Base-by-base conservation (phyloP, 2,329 filamentous ascomycete species). In the Phialophora verrucosa region DNA sequence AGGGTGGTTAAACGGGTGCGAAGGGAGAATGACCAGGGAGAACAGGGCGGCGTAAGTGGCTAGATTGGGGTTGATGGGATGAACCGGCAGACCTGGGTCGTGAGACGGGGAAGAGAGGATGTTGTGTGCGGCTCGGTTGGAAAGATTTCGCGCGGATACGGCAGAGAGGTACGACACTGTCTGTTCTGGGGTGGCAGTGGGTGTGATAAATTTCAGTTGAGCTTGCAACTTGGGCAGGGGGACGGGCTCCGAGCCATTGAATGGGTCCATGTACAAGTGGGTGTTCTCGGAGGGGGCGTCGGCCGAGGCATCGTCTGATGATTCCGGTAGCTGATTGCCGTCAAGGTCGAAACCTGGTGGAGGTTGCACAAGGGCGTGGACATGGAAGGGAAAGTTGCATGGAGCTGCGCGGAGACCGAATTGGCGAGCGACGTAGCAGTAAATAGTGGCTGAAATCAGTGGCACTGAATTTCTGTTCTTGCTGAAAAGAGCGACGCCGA, bases 371-470 rank as follows among this genome's bases (percentile, higher is more conserved):
- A 96, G 88, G 20, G 88, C 91, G 75, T 96, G 90, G 14, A 97
- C 91, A 75, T 97, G 93, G 70, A 88, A 91, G 3, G 94, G 92
- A 73, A 94, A 91, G 51, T 90, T 89, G 72, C 91, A 94, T 62
- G 91, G 92, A 38, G 88, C 87, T 0, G 93, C 92, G 71, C 90
- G 85, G 55, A 99, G 78, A 1, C 90, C 91, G 12, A 97, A 76
- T 44, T 90, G 85, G 62, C 86, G 84, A 0, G 92, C 93, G 17
- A 98, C 77, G 64, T 88, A 89, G 74, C 91, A 95, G 78, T 90
- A 99, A 69, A 98, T 96, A 66, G 90, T 90, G 63, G 90, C 90
- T 1, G 92, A 95, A 68, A 97, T 90, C 59, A 97, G 84, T 1
- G 94, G 95, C 8, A 97, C 83, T 1, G 93, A 94, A 31, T 91